Percentiles rank a stretch among this genome's conserved stretches.
These are phyloP conservation scores for Pyrenophora teres DNA, from an alignment of 2,329 filamentous ascomycete species.

Conservation along the genomic window DNA sequence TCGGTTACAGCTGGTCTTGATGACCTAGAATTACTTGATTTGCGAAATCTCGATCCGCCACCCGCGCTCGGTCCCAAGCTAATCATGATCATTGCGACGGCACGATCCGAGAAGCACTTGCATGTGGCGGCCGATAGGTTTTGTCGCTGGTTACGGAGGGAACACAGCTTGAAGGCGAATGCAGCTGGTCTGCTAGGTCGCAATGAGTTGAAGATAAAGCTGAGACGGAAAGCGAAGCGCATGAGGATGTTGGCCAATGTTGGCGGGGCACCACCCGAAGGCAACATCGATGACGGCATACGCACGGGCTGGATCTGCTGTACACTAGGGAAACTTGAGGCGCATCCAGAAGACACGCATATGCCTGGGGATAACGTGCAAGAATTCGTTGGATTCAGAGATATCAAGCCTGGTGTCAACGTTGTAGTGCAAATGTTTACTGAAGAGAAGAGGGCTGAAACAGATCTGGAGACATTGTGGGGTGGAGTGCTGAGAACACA, in stretches of 20 bases:
- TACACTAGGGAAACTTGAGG: slow-evolving; percentile 75
- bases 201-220: slow-evolving; percentile 87
- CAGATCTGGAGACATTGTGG: slow-evolving; percentile 71
- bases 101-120: slow-evolving; percentile 89
- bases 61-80: slow-evolving; percentile 85
- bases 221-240: slow-evolving; percentile 78
- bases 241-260: slow-evolving; percentile 78
- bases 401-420: slow-evolving; percentile 59
- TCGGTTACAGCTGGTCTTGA: slow-evolving; percentile 87
- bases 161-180: slow-evolving; percentile 72
- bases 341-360: slow-evolving; percentile 49
- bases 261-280: slow-evolving; percentile 58
- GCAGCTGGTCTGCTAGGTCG: slow-evolving; percentile 89
- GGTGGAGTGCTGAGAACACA: slow-evolving; percentile 52
- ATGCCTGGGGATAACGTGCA: slow-evolving; percentile 47
- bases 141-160: slow-evolving; percentile 79
- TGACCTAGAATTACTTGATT: slow-evolving; percentile 76
- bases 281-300: slow-evolving; percentile 78
- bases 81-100: slow-evolving; percentile 90
- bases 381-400: slow-evolving; percentile 78
- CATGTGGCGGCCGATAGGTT: slow-evolving; percentile 90
- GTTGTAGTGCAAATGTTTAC: slow-evolving; percentile 75
- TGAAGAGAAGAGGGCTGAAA: slow-evolving; percentile 69
- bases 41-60: slow-evolving; percentile 82
- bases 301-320: slow-evolving; percentile 96